phyloP scores from a whole-genome alignment of 2,329 filamentous ascomycete genomes.

The Calcarisporium arbuscula region DNA sequence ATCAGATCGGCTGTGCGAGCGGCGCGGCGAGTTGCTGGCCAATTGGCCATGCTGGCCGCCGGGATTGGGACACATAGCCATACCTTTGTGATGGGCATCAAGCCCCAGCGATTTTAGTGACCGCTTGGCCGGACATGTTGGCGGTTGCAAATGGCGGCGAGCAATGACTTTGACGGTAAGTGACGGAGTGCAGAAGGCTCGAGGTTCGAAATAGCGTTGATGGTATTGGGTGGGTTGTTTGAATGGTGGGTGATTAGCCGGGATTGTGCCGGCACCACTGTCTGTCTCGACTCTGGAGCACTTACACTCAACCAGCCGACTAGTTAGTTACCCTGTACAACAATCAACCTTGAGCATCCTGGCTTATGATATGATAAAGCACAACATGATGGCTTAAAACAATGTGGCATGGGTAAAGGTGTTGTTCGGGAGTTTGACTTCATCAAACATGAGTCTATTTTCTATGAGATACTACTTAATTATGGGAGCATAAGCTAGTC shows the following conservation, averaged over 20 bases:
- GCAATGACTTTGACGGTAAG: conserved; percentile 11
- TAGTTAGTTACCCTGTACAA: no score
- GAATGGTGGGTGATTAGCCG: conserved; percentile 15
- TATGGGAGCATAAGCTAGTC: no score
- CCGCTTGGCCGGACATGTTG: conserved; percentile 57
- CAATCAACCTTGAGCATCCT: no score
- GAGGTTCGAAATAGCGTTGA: conserved; percentile 19
- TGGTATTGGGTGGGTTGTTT: conserved; percentile 17
- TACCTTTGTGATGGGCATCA: conserved; percentile 55
- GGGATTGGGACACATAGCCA: conserved; percentile 11
- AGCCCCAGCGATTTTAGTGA: conserved; percentile 48
- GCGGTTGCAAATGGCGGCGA: conserved; percentile 17
- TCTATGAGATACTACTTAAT: no score
- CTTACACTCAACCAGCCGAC: no score
- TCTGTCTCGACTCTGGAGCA: no score
- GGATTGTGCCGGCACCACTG: conserved; percentile 17
- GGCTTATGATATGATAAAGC: no score
- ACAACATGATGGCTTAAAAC: no score
- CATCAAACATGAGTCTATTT: no score
- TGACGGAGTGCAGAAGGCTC: conserved; percentile 4
- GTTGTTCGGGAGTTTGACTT: no score
- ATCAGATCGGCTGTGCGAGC: not conserved
- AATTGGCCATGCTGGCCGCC: conserved; percentile 9
- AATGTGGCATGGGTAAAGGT: no score
- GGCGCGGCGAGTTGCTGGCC: not conserved